Evolutionary conservation across 108 stramenopile species (phyloP), one percentile per base, ranked within the genome.

Genomic region (Nitzschia palea): DNA sequence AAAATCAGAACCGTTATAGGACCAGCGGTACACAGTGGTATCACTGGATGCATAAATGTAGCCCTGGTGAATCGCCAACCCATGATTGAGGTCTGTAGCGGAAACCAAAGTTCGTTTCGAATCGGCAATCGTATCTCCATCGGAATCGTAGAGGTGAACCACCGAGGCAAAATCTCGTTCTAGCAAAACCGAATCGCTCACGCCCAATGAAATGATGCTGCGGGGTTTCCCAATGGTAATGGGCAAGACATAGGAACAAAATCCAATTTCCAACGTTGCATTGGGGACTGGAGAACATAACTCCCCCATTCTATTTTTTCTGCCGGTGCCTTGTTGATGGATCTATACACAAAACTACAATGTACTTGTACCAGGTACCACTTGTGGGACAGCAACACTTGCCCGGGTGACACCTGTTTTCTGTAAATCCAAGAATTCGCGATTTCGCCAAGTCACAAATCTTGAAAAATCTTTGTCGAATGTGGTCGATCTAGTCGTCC

Each of bases 1-100:
- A 17, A 64, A 50, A 23, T 76, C 48, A 18, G 47, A 67, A 37
- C 62, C 56, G 4, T 34, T 32, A 9, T 47, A 27, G 12, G 68
- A 73, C 89, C 86, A 87, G 27, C 86, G 76, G 44, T 80, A 86
- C 29, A 87, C 89, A 29, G 62, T 83, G 17, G 62, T 70, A 67
- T 68, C 64, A 43, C 74, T 74, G 8, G 80, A 82, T 37, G 88
- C 88, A 55, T 86, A 86, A 23, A 90, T 57, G 54, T 73, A 85
- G 4, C 71, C 78, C 33, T 78, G 68, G 22, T 67, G 40, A 0
- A 86, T 22, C 27, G 81, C 88, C 18, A 87, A 33, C 10, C 88
- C 88, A 42, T 90, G 88, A 60, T 85, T 90, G 40, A 90, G 31
- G 14, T 48, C 73, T 2, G 25, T n/a, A 0, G 69, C 70, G 9